Percentiles rank a stretch among this genome's conserved stretches.
These are phyloP conservation scores for Venturia carpophila DNA, from an alignment of 2,329 filamentous ascomycete genomes.

Conservation along the genomic window DNA sequence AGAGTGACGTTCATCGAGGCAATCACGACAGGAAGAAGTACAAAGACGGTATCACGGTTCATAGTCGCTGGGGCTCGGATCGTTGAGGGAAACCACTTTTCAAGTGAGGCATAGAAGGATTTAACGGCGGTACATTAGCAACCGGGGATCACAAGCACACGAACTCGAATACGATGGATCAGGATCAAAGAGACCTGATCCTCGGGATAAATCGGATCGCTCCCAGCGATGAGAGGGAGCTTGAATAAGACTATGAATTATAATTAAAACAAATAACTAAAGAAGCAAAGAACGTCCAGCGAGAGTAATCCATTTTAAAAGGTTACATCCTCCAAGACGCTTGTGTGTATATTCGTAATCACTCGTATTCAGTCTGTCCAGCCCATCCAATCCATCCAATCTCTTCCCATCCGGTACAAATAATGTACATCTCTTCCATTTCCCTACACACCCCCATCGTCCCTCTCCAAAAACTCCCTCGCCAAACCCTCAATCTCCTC, in stretches of 20 bases:
- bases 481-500: not conserved
- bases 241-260: not conserved
- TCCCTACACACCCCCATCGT: not conserved
- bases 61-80: slow-evolving; percentile 13
- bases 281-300: not conserved
- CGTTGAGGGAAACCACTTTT: not conserved
- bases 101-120: not conserved
- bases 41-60: slow-evolving; percentile 15
- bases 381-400: no score
- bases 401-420: no score
- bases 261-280: not conserved
- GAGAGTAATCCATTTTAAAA: not conserved
- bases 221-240: not conserved
- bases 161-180: not conserved
- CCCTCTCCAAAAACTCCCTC: not conserved
- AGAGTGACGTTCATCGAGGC: not conserved
- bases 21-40: slow-evolving; percentile 2
- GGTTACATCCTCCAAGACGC: not conserved
- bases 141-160: no score
- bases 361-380: not conserved
- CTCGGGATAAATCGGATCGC: not conserved
- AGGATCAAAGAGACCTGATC: no score
- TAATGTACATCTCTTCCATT: no score
- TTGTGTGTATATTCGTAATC: slow-evolving; percentile 4
- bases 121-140: no score